Base-by-base conservation (phyloP, 768 basidiomycete genomes). In the Suillus lakei region DNA sequence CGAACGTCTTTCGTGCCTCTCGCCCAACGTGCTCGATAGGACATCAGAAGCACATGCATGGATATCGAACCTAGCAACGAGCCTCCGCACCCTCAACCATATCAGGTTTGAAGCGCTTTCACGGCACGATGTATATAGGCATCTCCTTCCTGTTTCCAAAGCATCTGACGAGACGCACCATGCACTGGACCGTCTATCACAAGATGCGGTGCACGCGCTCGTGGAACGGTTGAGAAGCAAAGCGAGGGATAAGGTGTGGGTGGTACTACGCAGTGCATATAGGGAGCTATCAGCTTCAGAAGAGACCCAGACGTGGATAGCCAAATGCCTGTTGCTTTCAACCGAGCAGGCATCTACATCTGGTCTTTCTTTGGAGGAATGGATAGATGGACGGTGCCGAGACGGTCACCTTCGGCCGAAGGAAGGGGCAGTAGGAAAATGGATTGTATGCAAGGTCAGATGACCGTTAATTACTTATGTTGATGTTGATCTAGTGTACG, bases 371-470 rank as follows among this genome's bases (percentile, higher is more conserved):
- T 73, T 83, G 12, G 84, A 88, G 38, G 72, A 78, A n/a, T 92
- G 91, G 89, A 70, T 91, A 28, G 77, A 78, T 63, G 74, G 76
- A 30, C 80, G 81, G 64, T 72, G 74, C 44, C 63, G 58, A 16
- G 71, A 77, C 21, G 87, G 86, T 5, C 83, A 88, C 36, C 79
- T 89, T 28, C 79, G 82, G 64, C 77, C 74, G 65, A 91, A 87
- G 75, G 58, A 89, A 62, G 89, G 85, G 5, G 69, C 75, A 6
- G 82, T 83, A 60, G 86, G 84, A 0, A 81, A 81, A 70, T 92
- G 91, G 90, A 81, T 86, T 18, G 75, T 92, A 38, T 86, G 83
- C 69, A 90, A 84, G 76, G 73, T 79, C 54, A 78, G 81, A 66
- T 84, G 72, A 28, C 16, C 18, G 26, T 26, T 58, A n/a, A n/a